Conservation (phyloP, 1,284 basidiomycete genomes). For the Tilletia horrida region DNA sequence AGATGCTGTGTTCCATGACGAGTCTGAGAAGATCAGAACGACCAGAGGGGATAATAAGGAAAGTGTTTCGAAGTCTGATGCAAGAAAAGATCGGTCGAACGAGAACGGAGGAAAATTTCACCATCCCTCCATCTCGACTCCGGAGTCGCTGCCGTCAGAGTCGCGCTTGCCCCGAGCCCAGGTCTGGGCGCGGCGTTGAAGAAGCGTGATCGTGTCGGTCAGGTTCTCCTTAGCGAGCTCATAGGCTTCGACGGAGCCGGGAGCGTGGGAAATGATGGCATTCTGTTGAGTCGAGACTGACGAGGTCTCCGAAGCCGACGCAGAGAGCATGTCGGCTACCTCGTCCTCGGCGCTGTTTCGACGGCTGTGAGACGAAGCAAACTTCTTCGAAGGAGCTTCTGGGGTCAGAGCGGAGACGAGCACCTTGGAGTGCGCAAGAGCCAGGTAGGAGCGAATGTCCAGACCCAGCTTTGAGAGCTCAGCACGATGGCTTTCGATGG, state of each 20-base stretch:
- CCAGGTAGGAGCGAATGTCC: conserved; percentile 3
- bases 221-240: conserved; percentile 24
- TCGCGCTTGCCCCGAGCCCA: not conserved
- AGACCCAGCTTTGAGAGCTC: not conserved
- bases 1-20: no score
- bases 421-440: conserved; percentile 1
- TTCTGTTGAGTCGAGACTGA: conserved; percentile 1
- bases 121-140: conserved; percentile 19
- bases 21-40: no score
- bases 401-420: not conserved
- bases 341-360: not conserved
- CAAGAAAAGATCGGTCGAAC: not conserved
- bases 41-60: no score
- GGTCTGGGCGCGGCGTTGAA: conserved; percentile 14
- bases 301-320: not conserved
- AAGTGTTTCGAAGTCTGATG: not conserved
- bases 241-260: conserved; percentile 14
- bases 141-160: conserved; percentile 20
- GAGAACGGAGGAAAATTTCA: not conserved
- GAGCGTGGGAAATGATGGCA: not conserved
- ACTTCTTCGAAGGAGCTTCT: not conserved
- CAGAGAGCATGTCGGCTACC: not conserved
- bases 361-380: not conserved
- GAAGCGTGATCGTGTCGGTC: conserved; percentile 24
- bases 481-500: conserved; percentile 2